A percentile compares a stretch with the other conserved stretches of the same genome.
Evolutionary conservation across 148 eudicot genomes (phyloP).

Genomic region (Amaranthus hypochondriacus): DNA sequence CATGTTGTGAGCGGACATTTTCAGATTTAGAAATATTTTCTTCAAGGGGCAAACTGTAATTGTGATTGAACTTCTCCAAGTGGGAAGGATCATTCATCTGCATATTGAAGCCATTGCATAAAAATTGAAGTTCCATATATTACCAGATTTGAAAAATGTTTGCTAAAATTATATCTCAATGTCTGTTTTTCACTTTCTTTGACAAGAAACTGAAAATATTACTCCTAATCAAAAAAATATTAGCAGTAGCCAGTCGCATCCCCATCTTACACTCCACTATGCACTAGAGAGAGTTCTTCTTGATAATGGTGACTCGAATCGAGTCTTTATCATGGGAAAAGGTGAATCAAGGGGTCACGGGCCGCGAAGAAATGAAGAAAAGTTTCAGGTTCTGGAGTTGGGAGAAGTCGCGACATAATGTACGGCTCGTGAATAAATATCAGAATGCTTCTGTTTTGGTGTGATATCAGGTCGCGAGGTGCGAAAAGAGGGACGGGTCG

Average conservation of each 20-base stretch:
- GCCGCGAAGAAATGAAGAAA: too few relatives aligned
- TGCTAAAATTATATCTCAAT: not conserved
- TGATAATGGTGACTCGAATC: too few relatives aligned
- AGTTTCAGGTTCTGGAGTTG: too few relatives aligned
- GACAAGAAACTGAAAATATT: not conserved
- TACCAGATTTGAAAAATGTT: conserved; percentile 1
- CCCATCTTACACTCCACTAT: too few relatives aligned
- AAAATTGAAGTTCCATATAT: not conserved
- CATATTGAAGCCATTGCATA: conserved; percentile 15
- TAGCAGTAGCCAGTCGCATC: not conserved
- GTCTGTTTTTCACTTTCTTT: not conserved
- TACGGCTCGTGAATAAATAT: too few relatives aligned
- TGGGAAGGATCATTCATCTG: conserved; percentile 82
- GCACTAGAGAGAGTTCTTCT: too few relatives aligned
- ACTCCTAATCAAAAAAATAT: not conserved
- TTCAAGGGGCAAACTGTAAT: conserved; percentile 45
- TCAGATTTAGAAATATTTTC: conserved; percentile 24
- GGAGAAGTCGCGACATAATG: too few relatives aligned
- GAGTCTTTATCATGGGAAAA: too few relatives aligned
- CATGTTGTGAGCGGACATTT: conserved; percentile 40
- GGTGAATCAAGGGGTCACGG: too few relatives aligned
- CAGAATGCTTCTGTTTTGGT: too few relatives aligned
- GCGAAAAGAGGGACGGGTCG: too few relatives aligned
- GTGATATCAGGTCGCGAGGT: too few relatives aligned
- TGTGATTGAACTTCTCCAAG: conserved; percentile 67